Evolutionary conservation across 345 rosid genomes (phyloP).

Genomic region (Arabis alpina): DNA sequence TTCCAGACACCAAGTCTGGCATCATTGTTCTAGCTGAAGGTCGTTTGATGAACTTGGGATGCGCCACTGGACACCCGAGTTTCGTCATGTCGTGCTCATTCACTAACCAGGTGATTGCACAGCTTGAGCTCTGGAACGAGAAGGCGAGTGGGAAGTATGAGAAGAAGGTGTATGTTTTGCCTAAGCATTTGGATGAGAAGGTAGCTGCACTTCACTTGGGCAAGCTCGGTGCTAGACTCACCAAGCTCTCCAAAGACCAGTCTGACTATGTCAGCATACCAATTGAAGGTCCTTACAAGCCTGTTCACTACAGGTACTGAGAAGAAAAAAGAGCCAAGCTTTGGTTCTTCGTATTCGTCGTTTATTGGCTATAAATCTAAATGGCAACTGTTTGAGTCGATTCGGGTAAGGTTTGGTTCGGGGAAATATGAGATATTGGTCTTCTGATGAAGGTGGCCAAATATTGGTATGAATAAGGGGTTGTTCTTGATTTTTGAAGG

Average conservation of each 20-base stretch:
- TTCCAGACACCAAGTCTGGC: conserved; percentile 61
- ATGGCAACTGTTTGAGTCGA: conserved; percentile 37
- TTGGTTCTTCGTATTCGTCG: conserved; percentile 27
- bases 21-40: conserved; percentile 69
- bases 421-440: conserved; percentile 40
- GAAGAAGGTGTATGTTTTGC: conserved; percentile 71
- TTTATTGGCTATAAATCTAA: conserved; percentile 9
- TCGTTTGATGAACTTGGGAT: conserved; percentile 77
- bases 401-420: conserved; percentile 23
- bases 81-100: conserved; percentile 79
- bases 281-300: conserved; percentile 75
- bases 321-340: not conserved
- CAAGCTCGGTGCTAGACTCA: conserved; percentile 78
- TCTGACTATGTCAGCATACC: conserved; percentile 71
- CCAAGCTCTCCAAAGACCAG: conserved; percentile 67
- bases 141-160: conserved; percentile 56
- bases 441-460: conserved; percentile 32
- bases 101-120: conserved; percentile 79
- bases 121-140: conserved; percentile 72
- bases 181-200: conserved; percentile 78
- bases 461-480: conserved; percentile 40
- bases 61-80: conserved; percentile 81
- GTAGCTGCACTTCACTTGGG: conserved; percentile 72
- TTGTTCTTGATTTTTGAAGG: conserved; percentile 20
- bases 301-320: conserved; percentile 65